phyloP scores from a whole-genome alignment of 306 rosid species.

The Cicer cuneatum region DNA sequence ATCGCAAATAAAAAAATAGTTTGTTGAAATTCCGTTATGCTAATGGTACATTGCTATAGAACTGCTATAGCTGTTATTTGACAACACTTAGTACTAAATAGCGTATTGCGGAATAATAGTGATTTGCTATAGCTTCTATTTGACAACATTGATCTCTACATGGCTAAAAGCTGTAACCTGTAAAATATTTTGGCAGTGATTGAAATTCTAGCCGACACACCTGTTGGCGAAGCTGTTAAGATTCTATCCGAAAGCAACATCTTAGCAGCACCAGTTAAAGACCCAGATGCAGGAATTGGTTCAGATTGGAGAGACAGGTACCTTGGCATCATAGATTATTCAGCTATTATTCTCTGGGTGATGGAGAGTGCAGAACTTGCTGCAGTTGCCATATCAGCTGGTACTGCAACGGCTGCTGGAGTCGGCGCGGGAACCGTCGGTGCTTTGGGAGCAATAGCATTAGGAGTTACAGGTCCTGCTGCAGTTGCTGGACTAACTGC shows the following conservation, averaged over 20 bases:
- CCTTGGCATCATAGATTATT: conserved; percentile 86
- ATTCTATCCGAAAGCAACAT: conserved; percentile 82
- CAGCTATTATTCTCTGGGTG: conserved; percentile 86
- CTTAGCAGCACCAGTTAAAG: conserved; percentile 82
- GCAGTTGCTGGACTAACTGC: conserved; percentile 90
- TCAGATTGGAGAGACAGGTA: conserved; percentile 80
- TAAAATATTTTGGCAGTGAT: conserved; percentile 58
- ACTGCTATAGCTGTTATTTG: no score
- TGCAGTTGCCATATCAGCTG: conserved; percentile 76
- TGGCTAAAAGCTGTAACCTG: conserved; percentile 29
- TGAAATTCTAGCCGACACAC: conserved; percentile 80
- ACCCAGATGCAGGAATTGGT: conserved; percentile 55
- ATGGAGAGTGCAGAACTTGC: conserved; percentile 93
- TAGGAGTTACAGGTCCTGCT: conserved; percentile 83
- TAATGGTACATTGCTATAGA: no score
- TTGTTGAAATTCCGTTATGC: no score
- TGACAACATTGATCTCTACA: neutral
- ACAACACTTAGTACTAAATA: no score
- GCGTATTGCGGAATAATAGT: no score
- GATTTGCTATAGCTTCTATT: no score
- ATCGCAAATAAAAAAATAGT: no score
- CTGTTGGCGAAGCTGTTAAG: conserved; percentile 67
- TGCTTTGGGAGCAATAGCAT: conserved; percentile 76
- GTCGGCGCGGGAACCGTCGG: conserved; percentile 85
- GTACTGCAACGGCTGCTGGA: conserved; percentile 87